A percentile compares a stretch with the other conserved stretches of the same genome.
Evolutionary conservation across 345 rosid genomes (phyloP).

Genomic region (Leavenworthia alabamica): DNA sequence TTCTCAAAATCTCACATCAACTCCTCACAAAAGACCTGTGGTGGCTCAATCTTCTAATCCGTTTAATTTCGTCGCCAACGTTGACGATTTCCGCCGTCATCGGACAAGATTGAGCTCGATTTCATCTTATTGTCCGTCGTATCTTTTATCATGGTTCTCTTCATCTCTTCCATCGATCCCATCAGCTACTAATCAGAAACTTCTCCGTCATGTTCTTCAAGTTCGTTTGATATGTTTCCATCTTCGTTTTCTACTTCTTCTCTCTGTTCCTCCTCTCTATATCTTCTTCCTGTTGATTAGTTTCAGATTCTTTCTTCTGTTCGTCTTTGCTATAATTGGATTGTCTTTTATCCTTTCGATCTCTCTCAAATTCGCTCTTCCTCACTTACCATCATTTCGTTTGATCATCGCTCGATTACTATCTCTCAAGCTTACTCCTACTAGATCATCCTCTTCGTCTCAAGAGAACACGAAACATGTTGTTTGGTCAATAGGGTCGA

Average conservation of each 20-base stretch:
- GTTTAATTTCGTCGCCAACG: slow-evolving; percentile 29
- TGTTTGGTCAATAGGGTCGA: slow-evolving; percentile 80
- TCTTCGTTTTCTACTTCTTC: slow-evolving; percentile 43
- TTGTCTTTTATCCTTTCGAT: slow-evolving; percentile 23
- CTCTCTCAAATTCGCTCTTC: slow-evolving; percentile 48
- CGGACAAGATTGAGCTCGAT: slow-evolving; percentile 13
- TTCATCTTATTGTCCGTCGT: slow-evolving; percentile 30
- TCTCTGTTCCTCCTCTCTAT: slow-evolving; percentile 39
- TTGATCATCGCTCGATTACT: slow-evolving; percentile 52
- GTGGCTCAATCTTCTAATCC: slow-evolving; percentile 35
- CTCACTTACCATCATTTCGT: slow-evolving; percentile 54
- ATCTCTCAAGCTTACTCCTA: slow-evolving; percentile 42
- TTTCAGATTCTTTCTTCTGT: slow-evolving; percentile 27
- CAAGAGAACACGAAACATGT: slow-evolving; percentile 40
- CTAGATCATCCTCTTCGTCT: slow-evolving; percentile 29
- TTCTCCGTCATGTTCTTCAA: slow-evolving; percentile 41
- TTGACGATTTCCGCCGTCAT: slow-evolving; percentile 30
- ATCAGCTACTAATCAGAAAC: slow-evolving; percentile 32
- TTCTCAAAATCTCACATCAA: slow-evolving; percentile 27
- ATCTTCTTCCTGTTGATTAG: slow-evolving; percentile 32
- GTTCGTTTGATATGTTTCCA: slow-evolving; percentile 53
- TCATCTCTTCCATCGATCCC: slow-evolving; percentile 31
- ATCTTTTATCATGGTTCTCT: slow-evolving; percentile 18
- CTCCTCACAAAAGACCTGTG: slow-evolving; percentile 46
- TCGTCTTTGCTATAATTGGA: slow-evolving; percentile 19